phyloP scores from a whole-genome alignment of 306 rosid species.

The Prunus dulcis region DNA sequence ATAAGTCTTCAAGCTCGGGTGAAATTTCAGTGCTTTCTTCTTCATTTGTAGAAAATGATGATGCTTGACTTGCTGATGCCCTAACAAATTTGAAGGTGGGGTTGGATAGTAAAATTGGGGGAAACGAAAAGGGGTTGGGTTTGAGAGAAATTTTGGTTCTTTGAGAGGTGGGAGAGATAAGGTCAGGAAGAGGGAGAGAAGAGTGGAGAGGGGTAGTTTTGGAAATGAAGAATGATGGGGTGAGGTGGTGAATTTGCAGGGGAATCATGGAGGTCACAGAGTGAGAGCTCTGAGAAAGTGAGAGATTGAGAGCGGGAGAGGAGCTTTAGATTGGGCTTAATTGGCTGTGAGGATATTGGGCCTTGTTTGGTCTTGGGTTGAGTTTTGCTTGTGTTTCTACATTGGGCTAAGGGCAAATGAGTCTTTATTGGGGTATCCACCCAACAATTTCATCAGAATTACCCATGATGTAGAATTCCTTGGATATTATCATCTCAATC shows the following conservation, averaged over 20 bases:
- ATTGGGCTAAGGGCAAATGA: no score
- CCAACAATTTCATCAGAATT: no score
- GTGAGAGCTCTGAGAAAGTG: neutral
- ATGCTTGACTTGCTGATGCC: constrained; percentile 34
- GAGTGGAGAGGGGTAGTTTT: constrained; percentile 33
- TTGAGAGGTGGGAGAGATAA: constrained; percentile 11
- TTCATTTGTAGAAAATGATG: constrained; percentile 28
- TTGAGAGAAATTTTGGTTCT: constrained; percentile 15
- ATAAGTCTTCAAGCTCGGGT: constrained; percentile 52
- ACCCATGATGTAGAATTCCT: neutral
- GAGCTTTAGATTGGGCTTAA: constrained; percentile 14
- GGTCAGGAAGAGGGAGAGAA: constrained; percentile 23
- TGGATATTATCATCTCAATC: neutral
- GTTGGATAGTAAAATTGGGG: constrained; percentile 14
- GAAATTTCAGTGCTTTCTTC: constrained; percentile 24
- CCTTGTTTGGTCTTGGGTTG: neutral
- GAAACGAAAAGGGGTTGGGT: constrained; percentile 19
- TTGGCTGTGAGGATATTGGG: neutral
- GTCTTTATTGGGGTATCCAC: no score
- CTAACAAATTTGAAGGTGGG: constrained; percentile 30
- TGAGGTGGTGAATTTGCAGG: constrained; percentile 36
- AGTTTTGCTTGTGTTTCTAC: no score
- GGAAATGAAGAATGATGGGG: constrained; percentile 29
- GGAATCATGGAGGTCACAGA: constrained; percentile 56
- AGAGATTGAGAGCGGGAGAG: constrained; percentile 11